Conservation (phyloP, 768 basidiomycete species). For the Suillus luteus region DNA sequence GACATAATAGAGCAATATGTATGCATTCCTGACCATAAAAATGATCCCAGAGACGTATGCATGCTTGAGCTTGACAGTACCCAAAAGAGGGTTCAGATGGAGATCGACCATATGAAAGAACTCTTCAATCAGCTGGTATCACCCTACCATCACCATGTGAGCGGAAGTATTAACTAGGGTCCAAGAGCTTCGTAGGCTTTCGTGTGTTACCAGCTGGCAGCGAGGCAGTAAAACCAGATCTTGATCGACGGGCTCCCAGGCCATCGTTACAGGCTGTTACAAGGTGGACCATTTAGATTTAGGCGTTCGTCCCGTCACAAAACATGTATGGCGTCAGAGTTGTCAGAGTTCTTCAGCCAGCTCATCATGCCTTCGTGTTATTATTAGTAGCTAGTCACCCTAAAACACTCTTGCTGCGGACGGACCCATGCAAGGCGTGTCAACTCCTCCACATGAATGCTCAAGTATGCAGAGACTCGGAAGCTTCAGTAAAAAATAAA, state of each 20-base stretch:
- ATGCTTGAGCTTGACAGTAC: background rate
- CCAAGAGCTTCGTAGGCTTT: background rate
- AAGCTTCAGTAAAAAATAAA: slow-evolving; percentile 63
- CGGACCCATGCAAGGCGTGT: slow-evolving; percentile 15
- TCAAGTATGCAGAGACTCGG: slow-evolving; percentile 57
- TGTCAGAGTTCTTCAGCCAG: background rate
- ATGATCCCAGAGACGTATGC: too few relatives aligned
- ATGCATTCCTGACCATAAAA: background rate
- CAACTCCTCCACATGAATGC: slow-evolving; percentile 28
- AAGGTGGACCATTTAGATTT: background rate
- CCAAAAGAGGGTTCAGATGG: background rate
- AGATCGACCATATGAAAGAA: background rate
- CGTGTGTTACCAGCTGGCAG: background rate
- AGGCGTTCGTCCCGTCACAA: background rate
- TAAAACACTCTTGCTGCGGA: slow-evolving; percentile 10
- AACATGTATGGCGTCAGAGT: background rate
- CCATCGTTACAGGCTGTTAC: background rate
- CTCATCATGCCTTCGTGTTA: background rate
- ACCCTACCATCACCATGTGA: background rate
- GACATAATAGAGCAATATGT: background rate
- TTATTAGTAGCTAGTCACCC: background rate
- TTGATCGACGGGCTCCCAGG: background rate
- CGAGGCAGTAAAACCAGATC: background rate
- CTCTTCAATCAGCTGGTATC: background rate
- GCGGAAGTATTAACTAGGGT: background rate